Percentiles rank a stretch among this genome's conserved stretches.
Evolutionary conservation across 2,329 filamentous ascomycete species (phyloP).

Genomic region (Aspergillus sp.): DNA sequence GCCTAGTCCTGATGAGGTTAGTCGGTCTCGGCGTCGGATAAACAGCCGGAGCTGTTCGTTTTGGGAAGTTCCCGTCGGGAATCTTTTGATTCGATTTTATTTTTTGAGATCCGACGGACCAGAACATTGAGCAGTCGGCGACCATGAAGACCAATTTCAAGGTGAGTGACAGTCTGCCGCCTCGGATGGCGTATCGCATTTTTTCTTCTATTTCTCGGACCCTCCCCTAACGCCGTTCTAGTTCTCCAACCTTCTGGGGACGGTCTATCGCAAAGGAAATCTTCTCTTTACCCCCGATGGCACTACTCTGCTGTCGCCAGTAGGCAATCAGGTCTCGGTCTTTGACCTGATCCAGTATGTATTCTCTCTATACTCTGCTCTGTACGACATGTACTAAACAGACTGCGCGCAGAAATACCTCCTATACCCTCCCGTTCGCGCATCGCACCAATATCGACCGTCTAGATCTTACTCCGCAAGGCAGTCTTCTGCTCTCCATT

Average conservation of each 20-base stretch:
- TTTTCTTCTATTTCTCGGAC: neutral
- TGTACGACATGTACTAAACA: slow-evolving; percentile 2
- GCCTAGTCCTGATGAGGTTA: slow-evolving; percentile 29
- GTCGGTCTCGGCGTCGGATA: slow-evolving; percentile 27
- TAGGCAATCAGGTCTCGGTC: slow-evolving; percentile 92
- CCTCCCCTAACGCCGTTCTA: slow-evolving; percentile 37
- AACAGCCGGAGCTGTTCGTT: slow-evolving; percentile 21
- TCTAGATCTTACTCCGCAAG: slow-evolving; percentile 82
- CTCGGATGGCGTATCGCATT: neutral
- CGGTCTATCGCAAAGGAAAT: slow-evolving; percentile 97
- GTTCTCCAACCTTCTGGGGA: slow-evolving; percentile 98
- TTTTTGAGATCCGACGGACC: neutral
- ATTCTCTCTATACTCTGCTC: neutral
- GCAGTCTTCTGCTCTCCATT: slow-evolving; percentile 87
- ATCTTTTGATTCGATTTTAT: slow-evolving; percentile 20
- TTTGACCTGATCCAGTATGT: slow-evolving; percentile 91
- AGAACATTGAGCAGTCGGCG: slow-evolving; percentile 19
- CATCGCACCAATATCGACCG: slow-evolving; percentile 91
- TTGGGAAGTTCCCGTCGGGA: slow-evolving; percentile 26
- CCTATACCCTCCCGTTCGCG: slow-evolving; percentile 65
- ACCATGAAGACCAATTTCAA: slow-evolving; percentile 99
- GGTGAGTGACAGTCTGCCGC: slow-evolving; percentile 51
- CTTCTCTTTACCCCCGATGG: slow-evolving; percentile 95
- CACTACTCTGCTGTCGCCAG: slow-evolving; percentile 90
- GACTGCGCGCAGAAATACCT: slow-evolving; percentile 35